Conservation (phyloP, 2,329 filamentous ascomycete species). For the Epicoccum sorghinum region DNA sequence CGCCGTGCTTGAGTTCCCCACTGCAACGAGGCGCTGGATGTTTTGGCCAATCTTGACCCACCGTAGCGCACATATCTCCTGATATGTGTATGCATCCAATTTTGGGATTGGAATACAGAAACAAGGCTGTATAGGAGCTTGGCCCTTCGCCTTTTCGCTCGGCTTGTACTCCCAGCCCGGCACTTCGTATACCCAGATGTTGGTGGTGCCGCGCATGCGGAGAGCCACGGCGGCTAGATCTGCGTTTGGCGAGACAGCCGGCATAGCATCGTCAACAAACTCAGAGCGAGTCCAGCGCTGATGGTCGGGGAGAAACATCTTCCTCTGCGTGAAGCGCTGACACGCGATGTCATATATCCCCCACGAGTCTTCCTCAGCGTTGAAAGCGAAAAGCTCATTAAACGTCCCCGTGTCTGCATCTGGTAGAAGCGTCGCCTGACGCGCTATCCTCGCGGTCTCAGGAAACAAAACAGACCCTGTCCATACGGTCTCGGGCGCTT, state of each 20-base stretch:
- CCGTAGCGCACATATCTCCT: constrained; percentile 46
- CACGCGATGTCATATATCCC: constrained; percentile 49
- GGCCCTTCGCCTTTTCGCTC: constrained; percentile 29
- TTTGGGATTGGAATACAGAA: constrained; percentile 46
- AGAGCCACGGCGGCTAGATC: constrained; percentile 48
- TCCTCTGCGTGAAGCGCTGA: constrained; percentile 47
- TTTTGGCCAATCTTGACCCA: constrained; percentile 42
- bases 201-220: constrained; percentile 46
- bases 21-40: constrained; percentile 46
- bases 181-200: constrained; percentile 48
- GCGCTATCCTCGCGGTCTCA: constrained; percentile 45
- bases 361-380: constrained; percentile 49
- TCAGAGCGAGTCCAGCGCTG: constrained; percentile 48
- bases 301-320: constrained; percentile 47
- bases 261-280: constrained; percentile 49
- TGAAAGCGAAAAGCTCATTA: constrained; percentile 50
- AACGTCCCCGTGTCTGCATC: constrained; percentile 47
- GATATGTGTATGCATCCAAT: constrained; percentile 38
- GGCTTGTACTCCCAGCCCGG: constrained; percentile 45
- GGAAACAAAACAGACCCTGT: constrained; percentile 50
- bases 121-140: constrained; percentile 46
- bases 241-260: constrained; percentile 47
- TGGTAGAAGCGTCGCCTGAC: constrained; percentile 48
- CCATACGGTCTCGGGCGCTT: constrained; percentile 46
- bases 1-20: constrained; percentile 42